A percentile compares a stretch with the other conserved stretches of the same genome.
Evolutionary conservation across 1,284 basidiomycete species (phyloP).

Genomic region (Malassezia obtusa): DNA sequence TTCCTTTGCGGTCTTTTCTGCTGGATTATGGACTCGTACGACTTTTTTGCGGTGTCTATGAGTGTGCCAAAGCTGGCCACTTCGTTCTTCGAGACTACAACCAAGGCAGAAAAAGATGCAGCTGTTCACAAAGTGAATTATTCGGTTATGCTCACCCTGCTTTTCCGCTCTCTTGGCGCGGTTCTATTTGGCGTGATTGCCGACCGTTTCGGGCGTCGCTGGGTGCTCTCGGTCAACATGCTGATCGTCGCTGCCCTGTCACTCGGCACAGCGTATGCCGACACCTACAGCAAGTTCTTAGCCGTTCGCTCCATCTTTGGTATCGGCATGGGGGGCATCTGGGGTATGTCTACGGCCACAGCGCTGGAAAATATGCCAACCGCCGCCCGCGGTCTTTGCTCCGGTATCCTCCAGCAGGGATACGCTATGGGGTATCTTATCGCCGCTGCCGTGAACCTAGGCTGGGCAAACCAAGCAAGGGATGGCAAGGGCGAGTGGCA

Average conservation of each 20-base stretch:
- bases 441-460: constrained; percentile 65
- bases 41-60: constrained; percentile 43
- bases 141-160: constrained; percentile 80
- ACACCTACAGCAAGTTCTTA: constrained; percentile 52
- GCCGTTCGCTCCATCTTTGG: constrained; percentile 50
- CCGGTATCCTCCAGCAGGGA: constrained; percentile 73
- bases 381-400: constrained; percentile 71
- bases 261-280: constrained; percentile 57
- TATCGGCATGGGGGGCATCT: constrained; percentile 58
- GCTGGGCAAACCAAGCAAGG: constrained; percentile 46
- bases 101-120: not conserved
- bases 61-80: constrained; percentile 17
- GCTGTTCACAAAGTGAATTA: constrained; percentile 25
- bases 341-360: constrained; percentile 25
- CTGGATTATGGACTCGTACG: constrained; percentile 37
- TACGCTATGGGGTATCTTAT: constrained; percentile 57
- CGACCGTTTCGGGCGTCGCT: constrained; percentile 64
- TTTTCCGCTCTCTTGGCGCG: constrained; percentile 79
- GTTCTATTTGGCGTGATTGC: constrained; percentile 59
- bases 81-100: not conserved
- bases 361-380: constrained; percentile 82
- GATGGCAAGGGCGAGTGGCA: constrained; percentile 48
- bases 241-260: constrained; percentile 55
- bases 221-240: constrained; percentile 52
- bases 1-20: constrained; percentile 40